phyloP scores from a whole-genome alignment of 345 rosid genomes.

The Theobroma cacao region DNA sequence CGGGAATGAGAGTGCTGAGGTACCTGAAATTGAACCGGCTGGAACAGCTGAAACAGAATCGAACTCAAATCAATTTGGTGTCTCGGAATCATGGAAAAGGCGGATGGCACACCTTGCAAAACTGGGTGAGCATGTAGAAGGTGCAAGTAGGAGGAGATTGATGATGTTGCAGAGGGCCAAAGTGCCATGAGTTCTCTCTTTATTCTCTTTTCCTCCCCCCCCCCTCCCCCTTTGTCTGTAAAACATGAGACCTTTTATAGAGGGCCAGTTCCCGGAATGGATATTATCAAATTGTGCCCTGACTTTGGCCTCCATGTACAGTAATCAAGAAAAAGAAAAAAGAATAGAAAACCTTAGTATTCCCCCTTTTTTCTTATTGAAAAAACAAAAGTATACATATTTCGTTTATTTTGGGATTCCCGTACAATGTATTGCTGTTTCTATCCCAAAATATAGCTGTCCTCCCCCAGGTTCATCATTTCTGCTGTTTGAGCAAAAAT shows the following conservation, averaged over 20 bases:
- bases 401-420: too few relatives aligned
- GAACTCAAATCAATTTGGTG: constrained; percentile 5
- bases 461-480: too few relatives aligned
- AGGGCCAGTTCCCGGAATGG: background rate
- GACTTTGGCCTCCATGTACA: background rate
- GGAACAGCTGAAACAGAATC: constrained; percentile 23
- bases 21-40: constrained; percentile 8
- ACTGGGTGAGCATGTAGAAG: constrained; percentile 46
- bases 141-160: constrained; percentile 46
- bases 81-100: constrained; percentile 52
- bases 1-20: constrained; percentile 13
- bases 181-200: constrained; percentile 26
- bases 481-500: too few relatives aligned
- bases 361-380: too few relatives aligned
- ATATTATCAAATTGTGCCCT: background rate
- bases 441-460: too few relatives aligned
- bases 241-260: background rate
- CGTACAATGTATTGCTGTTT: too few relatives aligned
- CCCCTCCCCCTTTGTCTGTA: background rate
- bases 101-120: constrained; percentile 57
- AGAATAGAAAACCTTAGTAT: too few relatives aligned
- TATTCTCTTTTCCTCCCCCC: background rate
- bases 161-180: constrained; percentile 47
- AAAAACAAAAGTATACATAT: too few relatives aligned
- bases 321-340: too few relatives aligned